Base-by-base conservation (phyloP, 2,329 filamentous ascomycete genomes). In the Phyllosticta paracitricarpa region DNA sequence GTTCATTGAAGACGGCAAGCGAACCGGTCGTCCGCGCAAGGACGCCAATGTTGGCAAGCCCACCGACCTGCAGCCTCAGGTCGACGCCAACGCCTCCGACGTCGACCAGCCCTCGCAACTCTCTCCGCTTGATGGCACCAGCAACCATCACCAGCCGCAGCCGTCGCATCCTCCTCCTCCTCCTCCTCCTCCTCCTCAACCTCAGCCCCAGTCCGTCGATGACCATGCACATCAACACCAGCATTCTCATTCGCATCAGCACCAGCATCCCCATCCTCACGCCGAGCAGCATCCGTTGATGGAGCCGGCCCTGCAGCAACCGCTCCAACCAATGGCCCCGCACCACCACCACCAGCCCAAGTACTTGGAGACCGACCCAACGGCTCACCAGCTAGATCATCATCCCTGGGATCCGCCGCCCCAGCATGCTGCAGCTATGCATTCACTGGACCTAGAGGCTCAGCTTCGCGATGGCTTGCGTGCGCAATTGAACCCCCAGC, bases 11-110 rank as follows among this genome's bases (percentile, higher is more conserved):
- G 59, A 61, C 19, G 59, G 59, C 40, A 61, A 61, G 22, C 59
- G 59, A 40, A 61, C 59, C 30, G 59, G 59, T 54, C 59, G 59
- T 22, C 59, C 59, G 17, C 59, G 59, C 55, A 61, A 61, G 54
- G 59, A 61, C 48, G 59, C 54, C 55, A 57, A 51, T 22, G 54
- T 55, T 40, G 56, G 57, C 48, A 57, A 61, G 55, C 51, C 54
- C 28, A 51, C 48, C 24, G 48, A 30, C 59, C 54, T 53, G 48
- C 54, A 54, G 54, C 6, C 51, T 54, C 51, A 51, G 28, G 22
- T 30, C 54, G 59, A 54, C 22, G 48, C 48, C 48, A 17, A 48
- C 40, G 40, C 40, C 14, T 48, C 40, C 17, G 51, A 24, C 19
- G 22, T 14, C 19, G 51, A 48, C 40, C 19, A 25, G 51, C 22